These are phyloP conservation scores for Fusarium concolor DNA, from an alignment of 2,329 filamentous ascomycete species.

Conservation along the genomic window DNA sequence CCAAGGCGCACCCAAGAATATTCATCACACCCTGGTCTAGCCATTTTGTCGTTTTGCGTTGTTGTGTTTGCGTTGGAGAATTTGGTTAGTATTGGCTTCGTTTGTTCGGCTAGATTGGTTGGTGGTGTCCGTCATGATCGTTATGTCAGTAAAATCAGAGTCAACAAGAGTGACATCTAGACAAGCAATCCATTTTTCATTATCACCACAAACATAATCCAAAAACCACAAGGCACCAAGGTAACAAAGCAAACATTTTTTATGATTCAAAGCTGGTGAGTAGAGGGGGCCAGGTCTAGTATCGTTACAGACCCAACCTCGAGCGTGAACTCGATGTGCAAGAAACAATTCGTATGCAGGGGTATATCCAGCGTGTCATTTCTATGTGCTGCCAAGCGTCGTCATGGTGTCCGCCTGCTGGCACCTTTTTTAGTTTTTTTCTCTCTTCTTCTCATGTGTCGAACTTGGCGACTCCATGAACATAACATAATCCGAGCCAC, in stretches of 20 bases:
- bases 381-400: constrained; percentile 47
- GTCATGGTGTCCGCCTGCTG: constrained; percentile 39
- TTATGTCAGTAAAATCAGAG: constrained; percentile 8
- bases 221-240: constrained; percentile 15
- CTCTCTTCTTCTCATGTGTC: constrained; percentile 26
- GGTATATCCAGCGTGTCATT: constrained; percentile 49
- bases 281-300: constrained; percentile 41
- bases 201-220: constrained; percentile 18
- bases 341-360: constrained; percentile 47
- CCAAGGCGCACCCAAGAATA: not conserved
- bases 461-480: constrained; percentile 35
- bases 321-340: constrained; percentile 42
- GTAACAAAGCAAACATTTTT: constrained; percentile 40
- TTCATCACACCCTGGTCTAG: not conserved
- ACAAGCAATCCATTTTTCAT: constrained; percentile 9
- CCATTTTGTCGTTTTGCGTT: constrained; percentile 19
- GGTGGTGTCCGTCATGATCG: not conserved
- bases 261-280: constrained; percentile 46
- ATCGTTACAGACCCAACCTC: constrained; percentile 46
- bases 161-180: constrained; percentile 9
- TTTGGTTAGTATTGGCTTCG: constrained; percentile 3
- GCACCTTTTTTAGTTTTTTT: constrained; percentile 33
- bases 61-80: not conserved
- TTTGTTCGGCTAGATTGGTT: constrained; percentile 8
- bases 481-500: constrained; percentile 35